A percentile compares a stretch with the other conserved stretches of the same genome.
These are phyloP conservation scores for Myriosclerotinia curreyana DNA, from an alignment of 2,329 filamentous ascomycete genomes.

Conservation along the genomic window DNA sequence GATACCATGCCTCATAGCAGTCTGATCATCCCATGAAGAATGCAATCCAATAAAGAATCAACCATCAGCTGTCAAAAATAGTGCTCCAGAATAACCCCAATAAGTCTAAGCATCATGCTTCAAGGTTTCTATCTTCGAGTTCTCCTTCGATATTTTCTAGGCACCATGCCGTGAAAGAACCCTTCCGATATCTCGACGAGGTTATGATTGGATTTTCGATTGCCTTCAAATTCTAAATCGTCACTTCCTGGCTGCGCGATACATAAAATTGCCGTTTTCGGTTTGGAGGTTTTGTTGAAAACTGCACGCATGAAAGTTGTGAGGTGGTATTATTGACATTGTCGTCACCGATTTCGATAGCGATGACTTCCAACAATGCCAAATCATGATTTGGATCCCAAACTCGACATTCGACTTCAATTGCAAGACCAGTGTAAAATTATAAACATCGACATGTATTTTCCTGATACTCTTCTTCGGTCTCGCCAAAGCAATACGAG, in stretches of 20 bases:
- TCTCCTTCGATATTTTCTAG: slow-evolving; percentile 48
- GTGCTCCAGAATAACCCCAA: slow-evolving; percentile 55
- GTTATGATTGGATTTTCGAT: slow-evolving; percentile 41
- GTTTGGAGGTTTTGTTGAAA: background rate
- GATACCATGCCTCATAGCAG: slow-evolving; percentile 50
- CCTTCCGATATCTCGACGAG: slow-evolving; percentile 48
- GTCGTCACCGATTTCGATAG: background rate
- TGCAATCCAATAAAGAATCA: slow-evolving; percentile 50
- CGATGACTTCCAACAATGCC: background rate
- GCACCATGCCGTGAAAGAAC: slow-evolving; percentile 39
- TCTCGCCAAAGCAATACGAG: background rate
- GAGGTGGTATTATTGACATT: background rate
- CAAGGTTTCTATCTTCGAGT: slow-evolving; percentile 50
- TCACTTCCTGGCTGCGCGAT: slow-evolving; percentile 45
- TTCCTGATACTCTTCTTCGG: background rate
- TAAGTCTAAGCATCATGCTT: slow-evolving; percentile 57
- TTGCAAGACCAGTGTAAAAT: background rate
- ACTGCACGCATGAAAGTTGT: background rate
- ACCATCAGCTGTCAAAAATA: slow-evolving; percentile 43
- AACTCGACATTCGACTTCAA: slow-evolving; percentile 1
- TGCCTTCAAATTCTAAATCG: slow-evolving; percentile 47
- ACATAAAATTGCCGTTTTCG: slow-evolving; percentile 33
- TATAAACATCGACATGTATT: background rate
- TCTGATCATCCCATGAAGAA: slow-evolving; percentile 53
- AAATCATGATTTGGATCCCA: background rate